A percentile compares a stretch with the other conserved stretches of the same genome.
phyloP scores from a whole-genome alignment of 352 stramenopile species.

The Lagenidium sp. region DNA sequence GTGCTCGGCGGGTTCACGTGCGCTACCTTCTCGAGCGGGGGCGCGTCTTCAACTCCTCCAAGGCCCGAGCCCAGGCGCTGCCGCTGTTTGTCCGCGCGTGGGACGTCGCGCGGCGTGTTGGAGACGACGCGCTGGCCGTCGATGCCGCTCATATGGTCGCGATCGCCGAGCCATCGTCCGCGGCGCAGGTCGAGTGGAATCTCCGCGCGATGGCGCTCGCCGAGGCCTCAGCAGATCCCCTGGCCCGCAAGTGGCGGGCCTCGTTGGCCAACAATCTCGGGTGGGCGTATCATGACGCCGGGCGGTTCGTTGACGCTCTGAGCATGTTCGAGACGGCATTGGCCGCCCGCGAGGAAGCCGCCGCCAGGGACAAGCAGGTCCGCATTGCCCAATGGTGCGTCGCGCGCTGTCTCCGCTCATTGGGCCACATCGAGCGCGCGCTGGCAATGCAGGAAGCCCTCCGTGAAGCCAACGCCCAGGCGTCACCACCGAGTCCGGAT shows the following conservation, averaged over 20 bases:
- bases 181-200: constrained; percentile 9
- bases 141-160: constrained; percentile 19
- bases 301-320: constrained; percentile 9
- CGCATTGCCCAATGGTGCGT: constrained; percentile 15
- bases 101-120: constrained; percentile 1
- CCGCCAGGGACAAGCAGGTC: constrained; percentile 3
- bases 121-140: constrained; percentile 10
- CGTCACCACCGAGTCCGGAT: background rate
- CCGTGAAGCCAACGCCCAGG: background rate
- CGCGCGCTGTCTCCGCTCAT: constrained; percentile 9
- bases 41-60: constrained; percentile 15
- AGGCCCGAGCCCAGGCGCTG: constrained; percentile 2
- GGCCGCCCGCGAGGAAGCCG: constrained; percentile 5
- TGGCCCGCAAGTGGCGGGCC: constrained; percentile 13
- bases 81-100: constrained; percentile 10
- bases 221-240: constrained; percentile 3
- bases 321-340: constrained; percentile 12
- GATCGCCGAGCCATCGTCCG: constrained; percentile 6
- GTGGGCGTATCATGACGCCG: constrained; percentile 13
- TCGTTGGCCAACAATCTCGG: constrained; percentile 18
- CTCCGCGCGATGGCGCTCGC: constrained; percentile 2
- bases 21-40: constrained; percentile 16
- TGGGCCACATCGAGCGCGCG: constrained; percentile 9
- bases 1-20: constrained; percentile 5
- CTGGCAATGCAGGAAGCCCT: constrained; percentile 7